A percentile compares a stretch with the other conserved stretches of the same genome.
phyloP scores from a whole-genome alignment of 2,329 filamentous ascomycete species.

The Pseudogymnoascus sp. region DNA sequence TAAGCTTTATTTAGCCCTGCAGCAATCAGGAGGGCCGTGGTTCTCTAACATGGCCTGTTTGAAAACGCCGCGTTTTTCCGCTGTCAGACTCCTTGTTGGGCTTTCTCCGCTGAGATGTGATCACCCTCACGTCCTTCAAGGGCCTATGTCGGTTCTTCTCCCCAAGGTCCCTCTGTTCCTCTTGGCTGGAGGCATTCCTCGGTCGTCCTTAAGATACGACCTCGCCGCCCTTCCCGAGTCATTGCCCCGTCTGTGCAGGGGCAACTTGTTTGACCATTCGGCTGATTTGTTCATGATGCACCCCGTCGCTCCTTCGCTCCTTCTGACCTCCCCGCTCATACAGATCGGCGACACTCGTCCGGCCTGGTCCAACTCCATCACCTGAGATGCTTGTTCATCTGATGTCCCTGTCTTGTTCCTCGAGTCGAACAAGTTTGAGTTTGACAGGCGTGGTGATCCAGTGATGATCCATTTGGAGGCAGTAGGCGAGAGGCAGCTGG shows the following conservation, averaged over 20 bases:
- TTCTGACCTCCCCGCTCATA: neutral
- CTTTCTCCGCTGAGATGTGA: neutral
- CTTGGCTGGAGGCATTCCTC: neutral
- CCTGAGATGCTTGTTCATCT: conserved; percentile 1
- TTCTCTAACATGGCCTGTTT: conserved; percentile 1
- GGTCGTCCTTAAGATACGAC: neutral
- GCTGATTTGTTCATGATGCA: neutral
- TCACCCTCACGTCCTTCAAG: neutral
- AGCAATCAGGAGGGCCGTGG: neutral
- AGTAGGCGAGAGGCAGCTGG: neutral
- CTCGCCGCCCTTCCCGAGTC: neutral
- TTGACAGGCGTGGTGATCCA: conserved; percentile 6
- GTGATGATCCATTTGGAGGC: neutral
- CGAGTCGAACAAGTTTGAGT: neutral
- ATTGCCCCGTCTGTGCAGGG: neutral
- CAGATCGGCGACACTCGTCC: conserved; percentile 2
- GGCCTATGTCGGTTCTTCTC: neutral
- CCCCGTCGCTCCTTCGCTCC: neutral
- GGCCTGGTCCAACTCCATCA: neutral
- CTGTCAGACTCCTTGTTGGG: neutral
- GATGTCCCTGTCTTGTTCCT: neutral
- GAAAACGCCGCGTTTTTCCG: neutral
- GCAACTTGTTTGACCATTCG: conserved; percentile 6
- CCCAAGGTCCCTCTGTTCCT: neutral
- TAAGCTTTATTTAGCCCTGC: conserved; percentile 1